Conservation (phyloP, 208 protist genomes). For the Leishmania lainsoni region DNA sequence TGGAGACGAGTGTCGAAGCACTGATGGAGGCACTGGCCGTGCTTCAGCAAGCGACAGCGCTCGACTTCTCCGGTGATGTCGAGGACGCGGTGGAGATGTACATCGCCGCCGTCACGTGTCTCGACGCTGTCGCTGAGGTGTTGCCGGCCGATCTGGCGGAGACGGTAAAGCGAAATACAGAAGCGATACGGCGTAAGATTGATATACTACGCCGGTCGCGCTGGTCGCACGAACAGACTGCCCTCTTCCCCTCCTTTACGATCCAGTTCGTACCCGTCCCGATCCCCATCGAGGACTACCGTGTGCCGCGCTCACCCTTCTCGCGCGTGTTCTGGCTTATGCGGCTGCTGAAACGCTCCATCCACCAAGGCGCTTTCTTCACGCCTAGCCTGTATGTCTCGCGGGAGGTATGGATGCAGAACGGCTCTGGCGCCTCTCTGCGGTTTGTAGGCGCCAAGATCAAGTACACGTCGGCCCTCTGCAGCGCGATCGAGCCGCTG, state of each 20-base stretch:
- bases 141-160: slow-evolving; percentile 53
- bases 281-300: slow-evolving; percentile 68
- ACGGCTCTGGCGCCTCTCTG: slow-evolving; percentile 50
- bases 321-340: slow-evolving; percentile 83
- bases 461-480: slow-evolving; percentile 66
- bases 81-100: slow-evolving; percentile 78
- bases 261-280: slow-evolving; percentile 62
- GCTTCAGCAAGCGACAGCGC: slow-evolving; percentile 73
- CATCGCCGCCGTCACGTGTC: slow-evolving; percentile 43
- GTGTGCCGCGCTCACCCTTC: slow-evolving; percentile 41
- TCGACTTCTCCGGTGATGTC: slow-evolving; percentile 57
- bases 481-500: slow-evolving; percentile 64
- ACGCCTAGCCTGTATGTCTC: slow-evolving; percentile 80
- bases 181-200: slow-evolving; percentile 61
- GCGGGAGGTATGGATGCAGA: slow-evolving; percentile 77
- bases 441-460: slow-evolving; percentile 60
- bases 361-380: slow-evolving; percentile 76
- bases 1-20: slow-evolving; percentile 40
- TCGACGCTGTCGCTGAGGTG: slow-evolving; percentile 54
- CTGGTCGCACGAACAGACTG: slow-evolving; percentile 42
- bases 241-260: slow-evolving; percentile 60
- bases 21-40: slow-evolving; percentile 71
- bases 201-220: slow-evolving; percentile 58
- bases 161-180: slow-evolving; percentile 53
- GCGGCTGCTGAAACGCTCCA: slow-evolving; percentile 68